Conservation (phyloP, 1,284 basidiomycete species). For the Rhizoctonia solani region DNA sequence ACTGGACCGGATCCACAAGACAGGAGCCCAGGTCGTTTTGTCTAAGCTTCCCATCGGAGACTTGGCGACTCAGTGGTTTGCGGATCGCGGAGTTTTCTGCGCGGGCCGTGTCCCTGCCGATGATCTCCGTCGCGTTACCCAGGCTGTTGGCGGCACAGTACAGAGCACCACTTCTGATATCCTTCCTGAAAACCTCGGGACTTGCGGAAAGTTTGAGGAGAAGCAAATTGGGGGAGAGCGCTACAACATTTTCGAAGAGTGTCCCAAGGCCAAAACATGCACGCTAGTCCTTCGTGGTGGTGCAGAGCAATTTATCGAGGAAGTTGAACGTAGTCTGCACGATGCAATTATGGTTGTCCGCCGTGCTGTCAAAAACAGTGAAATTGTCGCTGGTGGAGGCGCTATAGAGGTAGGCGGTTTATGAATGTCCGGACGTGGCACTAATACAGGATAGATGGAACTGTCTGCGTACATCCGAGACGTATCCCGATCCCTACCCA, state of each 20-base stretch:
- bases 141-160: slow-evolving; percentile 93
- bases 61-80: slow-evolving; percentile 99
- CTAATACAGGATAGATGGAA: slow-evolving; percentile 73
- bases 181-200: slow-evolving; percentile 84
- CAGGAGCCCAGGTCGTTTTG: slow-evolving; percentile 96
- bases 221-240: slow-evolving; percentile 96
- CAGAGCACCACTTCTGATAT: slow-evolving; percentile 98
- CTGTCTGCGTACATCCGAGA: slow-evolving; percentile 91
- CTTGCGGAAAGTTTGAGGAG: slow-evolving; percentile 92
- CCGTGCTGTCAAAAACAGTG: slow-evolving; percentile 92
- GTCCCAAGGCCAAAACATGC: slow-evolving; percentile 95
- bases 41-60: slow-evolving; percentile 99
- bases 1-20: slow-evolving; percentile 93
- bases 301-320: slow-evolving; percentile 98
- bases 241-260: slow-evolving; percentile 95
- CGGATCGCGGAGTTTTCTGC: slow-evolving; percentile 98
- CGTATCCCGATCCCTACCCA: slow-evolving; percentile 89
- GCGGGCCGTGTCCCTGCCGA: slow-evolving; percentile 92
- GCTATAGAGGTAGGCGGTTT: slow-evolving; percentile 79
- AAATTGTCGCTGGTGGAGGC: slow-evolving; percentile 96
- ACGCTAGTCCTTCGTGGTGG: slow-evolving; percentile 96
- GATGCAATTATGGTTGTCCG: slow-evolving; percentile 99
- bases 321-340: slow-evolving; percentile 96
- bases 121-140: slow-evolving; percentile 92
- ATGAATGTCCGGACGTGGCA: slow-evolving; percentile 27